Conservation (phyloP, 306 rosid species). For the Sphenostylis stenocarpa region DNA sequence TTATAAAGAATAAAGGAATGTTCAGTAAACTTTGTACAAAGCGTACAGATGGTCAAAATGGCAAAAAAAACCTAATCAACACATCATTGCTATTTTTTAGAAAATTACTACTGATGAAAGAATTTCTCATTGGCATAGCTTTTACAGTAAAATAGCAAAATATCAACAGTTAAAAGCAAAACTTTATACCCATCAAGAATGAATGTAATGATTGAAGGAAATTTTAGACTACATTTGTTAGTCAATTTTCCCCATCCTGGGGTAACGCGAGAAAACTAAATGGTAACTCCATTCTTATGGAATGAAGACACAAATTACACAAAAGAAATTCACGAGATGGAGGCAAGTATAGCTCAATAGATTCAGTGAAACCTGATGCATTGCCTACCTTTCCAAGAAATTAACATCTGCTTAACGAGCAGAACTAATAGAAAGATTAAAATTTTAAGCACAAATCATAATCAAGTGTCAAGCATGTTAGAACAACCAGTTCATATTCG, state of each 20-base stretch:
- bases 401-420: neutral
- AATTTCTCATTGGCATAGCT: neutral
- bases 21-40: neutral
- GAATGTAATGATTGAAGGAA: neutral
- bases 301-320: neutral
- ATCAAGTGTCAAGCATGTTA: neutral
- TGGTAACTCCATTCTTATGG: neutral
- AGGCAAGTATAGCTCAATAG: neutral
- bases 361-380: neutral
- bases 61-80: constrained; percentile 1
- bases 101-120: constrained; percentile 1
- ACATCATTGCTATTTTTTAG: neutral
- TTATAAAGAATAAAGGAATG: neutral
- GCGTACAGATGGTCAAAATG: neutral
- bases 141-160: neutral
- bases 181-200: neutral
- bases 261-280: neutral
- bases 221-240: neutral
- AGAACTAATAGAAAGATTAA: neutral
- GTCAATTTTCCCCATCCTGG: neutral
- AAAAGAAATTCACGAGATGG: neutral
- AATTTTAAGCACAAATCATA: neutral
- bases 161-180: neutral
- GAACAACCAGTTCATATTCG: neutral
- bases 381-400: neutral